Percentiles rank a stretch among this genome's conserved stretches.
Conservation (phyloP, 805 yeast genomes). For the Yamadazyma paraphyllophila region DNA sequence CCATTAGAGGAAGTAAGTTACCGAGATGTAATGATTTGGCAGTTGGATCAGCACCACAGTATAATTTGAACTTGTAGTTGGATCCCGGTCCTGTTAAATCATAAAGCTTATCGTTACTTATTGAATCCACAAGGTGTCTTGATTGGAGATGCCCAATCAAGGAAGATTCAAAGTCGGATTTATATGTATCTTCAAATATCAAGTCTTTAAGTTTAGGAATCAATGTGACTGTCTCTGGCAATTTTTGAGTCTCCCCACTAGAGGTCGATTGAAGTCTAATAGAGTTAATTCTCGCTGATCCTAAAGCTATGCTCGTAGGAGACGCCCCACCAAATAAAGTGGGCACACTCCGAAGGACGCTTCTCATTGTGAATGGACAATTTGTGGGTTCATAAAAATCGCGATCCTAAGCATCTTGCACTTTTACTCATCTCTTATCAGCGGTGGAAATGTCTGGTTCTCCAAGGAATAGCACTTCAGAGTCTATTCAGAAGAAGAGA, state of each 20-base stretch:
- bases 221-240: conserved; percentile 36
- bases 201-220: conserved; percentile 35
- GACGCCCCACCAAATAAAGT: no score
- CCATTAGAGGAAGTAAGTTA: conserved; percentile 82
- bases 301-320: no score
- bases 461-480: neutral
- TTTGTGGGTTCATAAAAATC: neutral
- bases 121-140: conserved; percentile 36
- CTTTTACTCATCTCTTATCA: conserved; percentile 1
- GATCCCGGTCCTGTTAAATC: conserved; percentile 27
- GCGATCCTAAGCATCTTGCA: neutral
- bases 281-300: neutral
- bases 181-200: conserved; percentile 18
- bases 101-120: conserved; percentile 38
- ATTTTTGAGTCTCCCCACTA: conserved; percentile 3
- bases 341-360: neutral
- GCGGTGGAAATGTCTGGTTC: neutral
- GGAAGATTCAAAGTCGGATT: conserved; percentile 26
- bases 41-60: conserved; percentile 97
- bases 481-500: conserved; percentile 15
- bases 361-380: neutral
- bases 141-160: conserved; percentile 37
- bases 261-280: conserved; percentile 3
- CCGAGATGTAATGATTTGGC: conserved; percentile 90
- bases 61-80: conserved; percentile 51